Base-by-base conservation (phyloP, 371 early-diverging fungal species). In the Chytridium lagenaria region DNA sequence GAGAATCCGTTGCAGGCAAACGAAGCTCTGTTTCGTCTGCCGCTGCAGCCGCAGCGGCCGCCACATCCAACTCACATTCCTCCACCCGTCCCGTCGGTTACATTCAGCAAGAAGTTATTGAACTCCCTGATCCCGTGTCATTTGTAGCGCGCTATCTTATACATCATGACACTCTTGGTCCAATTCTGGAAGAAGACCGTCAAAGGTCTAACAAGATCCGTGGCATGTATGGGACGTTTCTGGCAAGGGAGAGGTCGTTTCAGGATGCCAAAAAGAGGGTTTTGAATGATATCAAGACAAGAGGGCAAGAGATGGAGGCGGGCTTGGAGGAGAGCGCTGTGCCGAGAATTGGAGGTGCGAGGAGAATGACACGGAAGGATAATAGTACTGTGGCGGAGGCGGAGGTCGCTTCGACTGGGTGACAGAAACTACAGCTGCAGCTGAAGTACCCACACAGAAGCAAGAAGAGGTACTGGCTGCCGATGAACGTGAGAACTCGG, bases 131-230 rank as follows among this genome's bases (percentile, higher is more conserved):
- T 26, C 55, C 55, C 55, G 55, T 55, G 16, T 16, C 19, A 26
- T 55, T 55, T 26, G 55, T 55, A 10, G 55, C 55, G 55, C 10
- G 55, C 16, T 55, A 55, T 26, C 55, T 55, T 5, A 10, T 55
- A 7, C 55, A 55, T 16, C 55, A 55, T 26, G 55, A 55, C 10
- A 55, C 7, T 10, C 19, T 55, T 16, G 55, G 10, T 10, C 55
- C 55, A 15, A 28, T 55, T 16, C 26, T 55, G 55, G 55, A 55
- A 26, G 16, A 16, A 10, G 55, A 55, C 55, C 10, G 55, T 10
- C 10, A 55, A 5, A 55, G 26, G 55, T 28, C 19, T 16, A 26
- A 10, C 23, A 55, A 55, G 55, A 55, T 55, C 55, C 10, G 26
- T 5, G 5, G 7, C 23, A 55, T 28, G 23, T 26, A 55, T 5